phyloP scores from a whole-genome alignment of 768 basidiomycete species.

The Russula abietina region DNA sequence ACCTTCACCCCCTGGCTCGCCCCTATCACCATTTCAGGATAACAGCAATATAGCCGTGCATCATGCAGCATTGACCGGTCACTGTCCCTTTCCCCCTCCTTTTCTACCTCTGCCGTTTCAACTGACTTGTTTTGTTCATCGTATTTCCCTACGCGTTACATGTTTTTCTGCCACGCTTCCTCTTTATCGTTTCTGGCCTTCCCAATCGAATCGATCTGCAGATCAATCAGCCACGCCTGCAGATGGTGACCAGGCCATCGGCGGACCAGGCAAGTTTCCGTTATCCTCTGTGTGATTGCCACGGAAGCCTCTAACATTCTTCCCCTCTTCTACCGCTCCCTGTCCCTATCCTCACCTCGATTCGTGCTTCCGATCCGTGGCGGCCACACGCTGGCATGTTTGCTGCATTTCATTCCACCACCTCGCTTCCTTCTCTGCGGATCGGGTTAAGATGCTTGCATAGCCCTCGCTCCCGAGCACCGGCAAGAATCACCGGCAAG shows the following conservation, averaged over 20 bases:
- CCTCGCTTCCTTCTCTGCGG: conserved; percentile 12
- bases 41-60: not conserved
- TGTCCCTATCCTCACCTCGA: conserved; percentile 12
- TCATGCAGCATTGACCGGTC: conserved; percentile 15
- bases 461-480: conserved; percentile 18
- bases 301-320: conserved; percentile 21
- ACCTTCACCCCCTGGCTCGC: conserved; percentile 13
- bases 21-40: conserved; percentile 15
- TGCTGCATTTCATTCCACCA: conserved; percentile 9
- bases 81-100: conserved; percentile 11
- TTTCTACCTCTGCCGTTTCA: not conserved
- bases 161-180: conserved; percentile 14
- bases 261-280: conserved; percentile 22
- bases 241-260: conserved; percentile 14
- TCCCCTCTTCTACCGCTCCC: conserved; percentile 22
- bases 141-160: conserved; percentile 19
- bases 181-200: conserved; percentile 9
- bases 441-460: conserved; percentile 16
- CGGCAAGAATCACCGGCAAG: conserved; percentile 22
- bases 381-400: conserved; percentile 18
- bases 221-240: conserved; percentile 22
- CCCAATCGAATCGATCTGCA: conserved; percentile 21
- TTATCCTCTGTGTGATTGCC: conserved; percentile 21
- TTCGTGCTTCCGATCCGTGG: conserved; percentile 22
- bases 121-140: conserved; percentile 19